Evolutionary conservation across 2,329 filamentous ascomycete species (phyloP).

Genomic region (Pseudogymnoascus sp.): DNA sequence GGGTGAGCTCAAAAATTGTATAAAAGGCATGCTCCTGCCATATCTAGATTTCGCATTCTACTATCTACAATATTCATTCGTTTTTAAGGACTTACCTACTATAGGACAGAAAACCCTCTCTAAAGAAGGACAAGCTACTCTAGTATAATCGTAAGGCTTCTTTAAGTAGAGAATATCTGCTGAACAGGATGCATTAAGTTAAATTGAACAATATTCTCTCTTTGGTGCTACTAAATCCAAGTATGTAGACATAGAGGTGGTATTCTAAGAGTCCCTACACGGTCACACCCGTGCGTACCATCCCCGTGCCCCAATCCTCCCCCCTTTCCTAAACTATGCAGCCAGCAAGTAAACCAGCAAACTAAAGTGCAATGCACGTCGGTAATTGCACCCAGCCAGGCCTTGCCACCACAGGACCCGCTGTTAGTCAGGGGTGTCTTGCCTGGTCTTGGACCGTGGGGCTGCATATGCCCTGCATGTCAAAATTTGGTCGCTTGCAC

Average conservation of each 20-base stretch:
- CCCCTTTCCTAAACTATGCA: background rate
- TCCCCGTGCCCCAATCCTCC: no score
- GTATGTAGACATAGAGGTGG: background rate
- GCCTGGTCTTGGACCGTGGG: background rate
- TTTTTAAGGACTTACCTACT: background rate
- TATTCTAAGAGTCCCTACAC: background rate
- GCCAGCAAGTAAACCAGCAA: background rate
- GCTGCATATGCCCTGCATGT: background rate
- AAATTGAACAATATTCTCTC: background rate
- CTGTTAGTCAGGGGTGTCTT: background rate
- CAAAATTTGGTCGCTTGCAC: background rate
- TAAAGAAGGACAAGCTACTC: background rate
- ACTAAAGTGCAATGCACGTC: background rate
- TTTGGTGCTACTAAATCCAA: background rate
- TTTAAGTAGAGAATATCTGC: background rate
- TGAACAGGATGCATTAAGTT: background rate
- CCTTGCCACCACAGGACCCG: background rate
- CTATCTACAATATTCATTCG: background rate
- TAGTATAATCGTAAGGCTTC: background rate
- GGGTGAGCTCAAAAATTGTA: no score
- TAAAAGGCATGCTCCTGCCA: background rate
- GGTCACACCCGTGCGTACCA: no score
- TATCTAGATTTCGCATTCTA: background rate
- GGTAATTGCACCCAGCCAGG: background rate
- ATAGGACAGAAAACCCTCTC: background rate